Percentiles rank a stretch among this genome's conserved stretches.
phyloP scores from a whole-genome alignment of 2,329 filamentous ascomycete species.

The Fusarium sp. region DNA sequence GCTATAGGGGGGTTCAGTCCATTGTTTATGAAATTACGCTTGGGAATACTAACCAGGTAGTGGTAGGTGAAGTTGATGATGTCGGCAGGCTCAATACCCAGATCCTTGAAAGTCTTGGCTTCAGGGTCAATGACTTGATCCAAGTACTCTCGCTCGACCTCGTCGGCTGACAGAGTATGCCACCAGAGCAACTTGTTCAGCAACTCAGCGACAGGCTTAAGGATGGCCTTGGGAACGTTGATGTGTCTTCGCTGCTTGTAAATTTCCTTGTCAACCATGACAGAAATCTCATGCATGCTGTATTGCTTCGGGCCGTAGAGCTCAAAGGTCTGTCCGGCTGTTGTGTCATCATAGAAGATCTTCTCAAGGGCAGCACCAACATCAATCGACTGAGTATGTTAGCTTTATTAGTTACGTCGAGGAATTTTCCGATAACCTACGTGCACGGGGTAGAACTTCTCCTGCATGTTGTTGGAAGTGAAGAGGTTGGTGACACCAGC shows the following conservation, averaged over 20 bases:
- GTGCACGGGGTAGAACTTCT: slow-evolving; percentile 91
- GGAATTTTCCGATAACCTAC: slow-evolving; percentile 57
- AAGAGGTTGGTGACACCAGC: slow-evolving; percentile 83
- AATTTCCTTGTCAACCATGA: slow-evolving; percentile 91
- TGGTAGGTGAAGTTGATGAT: slow-evolving; percentile 89
- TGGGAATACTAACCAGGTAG: slow-evolving; percentile 77
- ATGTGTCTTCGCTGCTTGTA: slow-evolving; percentile 88
- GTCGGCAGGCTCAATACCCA: slow-evolving; percentile 89
- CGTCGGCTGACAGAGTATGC: slow-evolving; percentile 81
- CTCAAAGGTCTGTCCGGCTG: slow-evolving; percentile 90
- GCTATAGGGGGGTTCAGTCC: slow-evolving; percentile 58
- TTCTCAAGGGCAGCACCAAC: slow-evolving; percentile 87
- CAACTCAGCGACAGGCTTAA: slow-evolving; percentile 77
- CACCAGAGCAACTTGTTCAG: slow-evolving; percentile 91
- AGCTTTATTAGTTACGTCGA: background rate
- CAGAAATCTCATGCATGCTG: slow-evolving; percentile 84
- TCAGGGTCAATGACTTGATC: slow-evolving; percentile 89
- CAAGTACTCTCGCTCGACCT: slow-evolving; percentile 91
- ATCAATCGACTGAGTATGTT: slow-evolving; percentile 75
- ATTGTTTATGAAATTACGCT: background rate
- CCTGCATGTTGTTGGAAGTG: slow-evolving; percentile 91
- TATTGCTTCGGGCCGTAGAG: slow-evolving; percentile 95
- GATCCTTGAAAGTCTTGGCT: slow-evolving; percentile 95
- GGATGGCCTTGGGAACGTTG: slow-evolving; percentile 83
- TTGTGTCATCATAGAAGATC: slow-evolving; percentile 91